These are phyloP conservation scores for Pulveroboletus frians DNA, from an alignment of 768 basidiomycete species.

Conservation along the genomic window DNA sequence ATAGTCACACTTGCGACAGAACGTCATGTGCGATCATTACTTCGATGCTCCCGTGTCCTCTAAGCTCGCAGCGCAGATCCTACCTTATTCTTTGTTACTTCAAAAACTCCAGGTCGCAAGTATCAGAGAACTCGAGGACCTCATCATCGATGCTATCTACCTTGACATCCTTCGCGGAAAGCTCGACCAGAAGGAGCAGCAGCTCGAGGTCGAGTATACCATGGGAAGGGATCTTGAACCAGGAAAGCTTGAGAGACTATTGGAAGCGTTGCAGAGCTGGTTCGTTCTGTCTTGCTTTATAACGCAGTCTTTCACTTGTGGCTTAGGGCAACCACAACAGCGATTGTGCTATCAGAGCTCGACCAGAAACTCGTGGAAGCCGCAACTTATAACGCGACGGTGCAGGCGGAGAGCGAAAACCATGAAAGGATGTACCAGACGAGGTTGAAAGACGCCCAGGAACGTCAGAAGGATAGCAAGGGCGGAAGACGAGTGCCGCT, in stretches of 20 bases:
- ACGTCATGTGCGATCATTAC: slow-evolving; percentile 54
- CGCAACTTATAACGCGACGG: slow-evolving; percentile 37
- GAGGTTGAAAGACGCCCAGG: slow-evolving; percentile 56
- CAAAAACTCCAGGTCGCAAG: slow-evolving; percentile 66
- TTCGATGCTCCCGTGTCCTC: background rate
- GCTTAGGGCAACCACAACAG: slow-evolving; percentile 64
- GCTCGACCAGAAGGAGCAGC: slow-evolving; percentile 87
- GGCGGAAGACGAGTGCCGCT: slow-evolving; percentile 28
- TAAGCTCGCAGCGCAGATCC: slow-evolving; percentile 45
- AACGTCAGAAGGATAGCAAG: slow-evolving; percentile 57
- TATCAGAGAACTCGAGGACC: slow-evolving; percentile 88
- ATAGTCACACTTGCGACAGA: slow-evolving; percentile 79
- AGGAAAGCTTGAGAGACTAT: slow-evolving; percentile 54
- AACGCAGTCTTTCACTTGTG: slow-evolving; percentile 2
- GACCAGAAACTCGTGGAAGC: slow-evolving; percentile 63
- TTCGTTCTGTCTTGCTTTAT: slow-evolving; percentile 28
- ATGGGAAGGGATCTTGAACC: slow-evolving; percentile 90
- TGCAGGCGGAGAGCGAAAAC: slow-evolving; percentile 41
- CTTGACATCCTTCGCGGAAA: slow-evolving; percentile 84
- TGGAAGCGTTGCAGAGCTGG: slow-evolving; percentile 65
- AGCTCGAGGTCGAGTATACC: slow-evolving; percentile 88
- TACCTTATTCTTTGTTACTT: slow-evolving; percentile 74
- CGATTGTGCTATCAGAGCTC: slow-evolving; percentile 64
- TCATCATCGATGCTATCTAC: slow-evolving; percentile 96
- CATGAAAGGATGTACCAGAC: slow-evolving; percentile 52